Percentiles rank a stretch among this genome's conserved stretches.
phyloP scores from a whole-genome alignment of 345 rosid genomes.

The Eucalyptus fibrosa region DNA sequence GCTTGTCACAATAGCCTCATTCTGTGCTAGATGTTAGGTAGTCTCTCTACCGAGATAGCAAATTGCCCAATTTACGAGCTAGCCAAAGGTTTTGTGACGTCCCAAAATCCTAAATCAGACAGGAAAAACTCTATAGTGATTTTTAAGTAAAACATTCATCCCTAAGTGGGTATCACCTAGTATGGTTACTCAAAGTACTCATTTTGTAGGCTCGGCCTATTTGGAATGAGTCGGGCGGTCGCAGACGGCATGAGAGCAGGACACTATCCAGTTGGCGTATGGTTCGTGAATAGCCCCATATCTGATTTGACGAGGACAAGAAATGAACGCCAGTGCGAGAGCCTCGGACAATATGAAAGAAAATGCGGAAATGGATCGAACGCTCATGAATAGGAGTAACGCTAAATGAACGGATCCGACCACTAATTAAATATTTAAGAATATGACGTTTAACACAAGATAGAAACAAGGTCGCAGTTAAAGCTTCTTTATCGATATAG shows the following conservation, averaged over 20 bases:
- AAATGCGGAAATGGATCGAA: not conserved
- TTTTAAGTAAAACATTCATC: not conserved
- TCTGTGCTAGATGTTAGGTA: not conserved
- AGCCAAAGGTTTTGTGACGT: not conserved
- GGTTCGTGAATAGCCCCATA: not conserved
- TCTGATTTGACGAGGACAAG: not conserved
- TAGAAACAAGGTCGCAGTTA: not conserved
- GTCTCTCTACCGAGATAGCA: not conserved
- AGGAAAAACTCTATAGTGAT: not conserved
- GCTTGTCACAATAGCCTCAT: not conserved
- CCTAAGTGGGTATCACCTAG: not conserved
- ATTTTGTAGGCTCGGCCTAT: not conserved
- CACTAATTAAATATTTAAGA: not conserved
- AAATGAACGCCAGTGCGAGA: not conserved
- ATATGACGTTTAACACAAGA: not conserved
- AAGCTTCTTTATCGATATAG: not conserved
- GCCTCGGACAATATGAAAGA: not conserved
- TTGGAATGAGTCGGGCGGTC: not conserved
- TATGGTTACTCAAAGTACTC: not conserved
- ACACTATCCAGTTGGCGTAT: not conserved
- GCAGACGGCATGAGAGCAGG: not conserved
- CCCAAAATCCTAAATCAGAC: not conserved
- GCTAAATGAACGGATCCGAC: not conserved
- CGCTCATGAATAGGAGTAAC: not conserved
- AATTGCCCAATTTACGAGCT: not conserved